A percentile compares a stretch with the other conserved stretches of the same genome.
Evolutionary conservation across 75 land plant genomes (phyloP).

Genomic region (Ceratopteris richardii): DNA sequence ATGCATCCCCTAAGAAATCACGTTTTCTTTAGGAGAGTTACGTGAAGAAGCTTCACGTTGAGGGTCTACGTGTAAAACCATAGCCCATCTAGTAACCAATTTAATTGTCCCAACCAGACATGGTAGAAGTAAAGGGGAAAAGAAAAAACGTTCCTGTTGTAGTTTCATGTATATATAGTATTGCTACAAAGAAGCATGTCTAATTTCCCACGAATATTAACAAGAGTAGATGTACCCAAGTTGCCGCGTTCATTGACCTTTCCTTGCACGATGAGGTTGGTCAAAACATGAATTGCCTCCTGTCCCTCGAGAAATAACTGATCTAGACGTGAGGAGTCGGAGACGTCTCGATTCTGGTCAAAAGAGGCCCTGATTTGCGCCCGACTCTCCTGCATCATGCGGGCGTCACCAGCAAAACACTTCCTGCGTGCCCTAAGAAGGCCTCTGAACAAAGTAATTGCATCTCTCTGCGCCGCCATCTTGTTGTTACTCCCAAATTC

Average conservation of each 20-base stretch:
- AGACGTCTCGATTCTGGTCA: slow-evolving; percentile 52
- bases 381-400: slow-evolving; percentile 44
- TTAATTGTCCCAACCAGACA: too few relatives aligned
- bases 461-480: too few relatives aligned
- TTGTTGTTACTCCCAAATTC: too few relatives aligned
- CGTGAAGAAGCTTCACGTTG: not conserved
- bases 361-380: slow-evolving; percentile 52
- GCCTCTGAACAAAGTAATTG: slow-evolving; percentile 36
- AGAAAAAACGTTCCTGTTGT: not conserved
- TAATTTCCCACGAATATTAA: not conserved
- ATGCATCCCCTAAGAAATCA: not conserved
- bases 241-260: slow-evolving; percentile 57
- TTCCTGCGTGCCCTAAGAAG: slow-evolving; percentile 50
- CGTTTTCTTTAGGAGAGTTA: not conserved
- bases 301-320: slow-evolving; percentile 43
- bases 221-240: slow-evolving; percentile 29
- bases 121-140: too few relatives aligned
- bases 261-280: slow-evolving; percentile 72
- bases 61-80: not conserved
- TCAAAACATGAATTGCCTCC: slow-evolving; percentile 57
- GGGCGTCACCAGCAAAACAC: slow-evolving; percentile 52
- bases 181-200: not conserved
- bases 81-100: not conserved
- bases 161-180: not conserved
- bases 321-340: slow-evolving; percentile 31